These are phyloP conservation scores for Polytolypa hystricis DNA, from an alignment of 2,329 filamentous ascomycete genomes.

Conservation along the genomic window DNA sequence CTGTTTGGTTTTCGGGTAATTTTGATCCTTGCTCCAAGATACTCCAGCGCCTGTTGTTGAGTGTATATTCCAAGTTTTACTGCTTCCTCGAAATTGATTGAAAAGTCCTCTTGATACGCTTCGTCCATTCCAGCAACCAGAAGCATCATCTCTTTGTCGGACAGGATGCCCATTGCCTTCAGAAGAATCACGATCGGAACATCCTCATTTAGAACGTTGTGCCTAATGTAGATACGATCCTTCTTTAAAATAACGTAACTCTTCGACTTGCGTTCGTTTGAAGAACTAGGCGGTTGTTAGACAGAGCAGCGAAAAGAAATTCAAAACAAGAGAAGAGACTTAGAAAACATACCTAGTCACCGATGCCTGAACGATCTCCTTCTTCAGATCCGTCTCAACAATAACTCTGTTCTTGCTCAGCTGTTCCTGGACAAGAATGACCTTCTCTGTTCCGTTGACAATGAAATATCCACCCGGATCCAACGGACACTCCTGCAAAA, in stretches of 20 bases:
- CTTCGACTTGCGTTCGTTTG: slow-evolving; percentile 95
- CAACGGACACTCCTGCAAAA: slow-evolving; percentile 87
- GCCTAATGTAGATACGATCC: slow-evolving; percentile 74
- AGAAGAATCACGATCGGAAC: slow-evolving; percentile 91
- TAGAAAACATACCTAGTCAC: slow-evolving; percentile 58
- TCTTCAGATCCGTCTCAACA: slow-evolving; percentile 85
- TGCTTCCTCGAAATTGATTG: slow-evolving; percentile 89
- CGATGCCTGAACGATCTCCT: slow-evolving; percentile 85
- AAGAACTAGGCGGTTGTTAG: slow-evolving; percentile 55
- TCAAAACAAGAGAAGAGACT: not conserved
- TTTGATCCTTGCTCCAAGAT: slow-evolving; percentile 76
- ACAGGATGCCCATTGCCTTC: slow-evolving; percentile 85
- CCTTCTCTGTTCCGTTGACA: slow-evolving; percentile 94
- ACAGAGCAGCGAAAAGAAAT: not conserved
- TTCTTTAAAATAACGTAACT: slow-evolving; percentile 94
- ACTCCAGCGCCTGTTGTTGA: slow-evolving; percentile 91
- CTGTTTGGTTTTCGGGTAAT: slow-evolving; percentile 60
- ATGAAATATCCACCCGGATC: slow-evolving; percentile 98
- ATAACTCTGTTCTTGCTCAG: slow-evolving; percentile 98
- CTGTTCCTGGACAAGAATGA: slow-evolving; percentile 96
- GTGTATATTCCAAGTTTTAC: slow-evolving; percentile 76
- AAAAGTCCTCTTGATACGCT: slow-evolving; percentile 86
- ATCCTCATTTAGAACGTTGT: slow-evolving; percentile 87
- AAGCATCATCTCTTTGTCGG: slow-evolving; percentile 88
- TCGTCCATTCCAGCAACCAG: slow-evolving; percentile 80